A percentile compares a stretch with the other conserved stretches of the same genome.
These are phyloP conservation scores for Aspergillus novoparasiticus DNA, from an alignment of 2,329 filamentous ascomycete genomes.

Conservation along the genomic window DNA sequence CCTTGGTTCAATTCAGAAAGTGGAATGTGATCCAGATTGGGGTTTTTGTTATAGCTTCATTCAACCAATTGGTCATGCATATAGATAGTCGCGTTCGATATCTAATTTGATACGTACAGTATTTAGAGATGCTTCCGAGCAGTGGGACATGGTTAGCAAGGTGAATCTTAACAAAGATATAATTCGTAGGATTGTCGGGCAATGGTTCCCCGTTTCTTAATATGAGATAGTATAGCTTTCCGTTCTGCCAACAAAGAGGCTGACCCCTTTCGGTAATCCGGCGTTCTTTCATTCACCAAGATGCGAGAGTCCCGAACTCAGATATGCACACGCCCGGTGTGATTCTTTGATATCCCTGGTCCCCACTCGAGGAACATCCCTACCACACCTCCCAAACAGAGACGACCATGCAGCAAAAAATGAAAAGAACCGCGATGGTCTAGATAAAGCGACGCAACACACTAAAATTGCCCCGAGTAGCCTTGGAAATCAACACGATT, in stretches of 20 bases:
- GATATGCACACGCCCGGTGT: too few relatives aligned
- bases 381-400: neutral
- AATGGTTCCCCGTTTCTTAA: neutral
- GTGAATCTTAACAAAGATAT: neutral
- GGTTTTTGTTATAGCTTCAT: neutral
- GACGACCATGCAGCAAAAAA: neutral
- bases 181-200: too few relatives aligned
- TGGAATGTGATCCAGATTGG: neutral
- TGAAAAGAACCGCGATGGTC: too few relatives aligned
- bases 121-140: neutral
- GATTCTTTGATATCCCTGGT: neutral
- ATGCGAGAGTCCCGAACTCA: too few relatives aligned
- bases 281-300: too few relatives aligned
- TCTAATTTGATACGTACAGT: neutral
- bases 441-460: too few relatives aligned
- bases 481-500: too few relatives aligned
- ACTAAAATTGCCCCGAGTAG: too few relatives aligned
- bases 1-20: slow-evolving; percentile 30
- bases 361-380: too few relatives aligned
- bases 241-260: neutral
- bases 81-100: neutral
- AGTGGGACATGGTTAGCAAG: too few relatives aligned
- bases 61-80: neutral
- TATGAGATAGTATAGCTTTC: neutral
- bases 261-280: neutral